Base-by-base conservation (phyloP, 352 stramenopile species). In the Pythium aristosporum region DNA sequence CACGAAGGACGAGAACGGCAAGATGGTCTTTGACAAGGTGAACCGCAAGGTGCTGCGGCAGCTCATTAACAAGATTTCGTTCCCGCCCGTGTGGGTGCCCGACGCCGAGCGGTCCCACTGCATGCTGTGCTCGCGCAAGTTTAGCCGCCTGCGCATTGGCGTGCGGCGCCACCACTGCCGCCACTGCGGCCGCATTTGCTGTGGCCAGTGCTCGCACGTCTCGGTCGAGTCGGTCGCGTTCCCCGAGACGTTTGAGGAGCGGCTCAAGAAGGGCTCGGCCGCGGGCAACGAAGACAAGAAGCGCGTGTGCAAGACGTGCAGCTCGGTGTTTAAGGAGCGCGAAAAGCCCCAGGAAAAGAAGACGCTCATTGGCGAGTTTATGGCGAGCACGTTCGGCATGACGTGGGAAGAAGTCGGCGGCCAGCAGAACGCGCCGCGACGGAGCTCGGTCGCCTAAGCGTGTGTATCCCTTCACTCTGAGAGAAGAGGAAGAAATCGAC, bases 1-100 rank as follows among this genome's bases (percentile, higher is more conserved):
- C 47, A 58, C 68, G 52, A 92, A 93, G 72, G 87, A 95, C 58
- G 78, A 82, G 25, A 74, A 85, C 20, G 82, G 75, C 20, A 79
- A 79, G 46, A 94, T 91, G 76, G 83, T 94, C 8, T 96, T 92
- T 51, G 87, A 96, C 36, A 94, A 94, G 71, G 79, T 87, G 18
- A 82, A 92, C 63, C 78, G 78, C 51, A 87, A 86, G 62, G 51
- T 88, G 25, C 69, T 96, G 47, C 83, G 83, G 3, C 82, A 89
- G 54, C 72, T 96, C 16, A 80, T 88, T 53, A 70, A 69, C 53
- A 91, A 92, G 65, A 91, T 96, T 60, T 80, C 82, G 41, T 84
- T 77, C 57, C 84, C 87, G 44, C 87, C 87, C 5, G 85, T 96
- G 67, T 96, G 87, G 87, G 71, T 96, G 12, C 80, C 83, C 0